A percentile compares a stretch with the other conserved stretches of the same genome.
Conservation (phyloP, 139 green algal species). For the Edaphochlamys debaryana region DNA sequence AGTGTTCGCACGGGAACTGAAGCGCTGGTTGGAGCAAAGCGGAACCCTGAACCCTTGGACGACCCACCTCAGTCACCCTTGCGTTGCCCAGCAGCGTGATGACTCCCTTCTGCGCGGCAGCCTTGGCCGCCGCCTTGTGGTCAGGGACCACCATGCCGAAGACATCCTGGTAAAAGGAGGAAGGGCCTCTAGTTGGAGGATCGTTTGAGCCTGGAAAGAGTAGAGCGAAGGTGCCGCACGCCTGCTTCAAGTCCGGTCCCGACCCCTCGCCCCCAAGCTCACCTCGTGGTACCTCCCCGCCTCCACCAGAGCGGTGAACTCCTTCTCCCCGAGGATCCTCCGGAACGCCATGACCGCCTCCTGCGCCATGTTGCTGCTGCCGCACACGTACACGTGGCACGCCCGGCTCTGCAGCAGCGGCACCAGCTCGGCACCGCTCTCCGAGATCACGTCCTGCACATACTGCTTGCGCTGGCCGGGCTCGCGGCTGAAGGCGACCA, state of each 20-base stretch:
- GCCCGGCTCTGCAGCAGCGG: constrained; percentile 22
- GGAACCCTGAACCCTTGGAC: no score
- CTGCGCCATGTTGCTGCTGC: constrained; percentile 32
- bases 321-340: neutral
- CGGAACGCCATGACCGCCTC: neutral
- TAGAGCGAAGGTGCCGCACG: no score
- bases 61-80: neutral
- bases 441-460: constrained; percentile 2
- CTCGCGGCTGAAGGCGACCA: constrained; percentile 32
- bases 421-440: neutral
- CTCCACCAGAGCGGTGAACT: constrained; percentile 17
- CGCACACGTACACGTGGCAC: constrained; percentile 39
- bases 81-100: neutral
- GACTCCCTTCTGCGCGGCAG: neutral
- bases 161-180: constrained; percentile 52
- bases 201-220: no score
- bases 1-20: no score
- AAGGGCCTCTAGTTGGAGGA: no score
- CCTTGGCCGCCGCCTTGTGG: neutral
- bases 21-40: no score
- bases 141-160: constrained; percentile 39
- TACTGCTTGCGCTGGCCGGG: constrained; percentile 12
- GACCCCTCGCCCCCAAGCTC: no score
- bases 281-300: constrained; percentile 34
- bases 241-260: no score